Evolutionary conservation across 441 rosid genomes (phyloP).

Genomic region (Corymbia citriodora): DNA sequence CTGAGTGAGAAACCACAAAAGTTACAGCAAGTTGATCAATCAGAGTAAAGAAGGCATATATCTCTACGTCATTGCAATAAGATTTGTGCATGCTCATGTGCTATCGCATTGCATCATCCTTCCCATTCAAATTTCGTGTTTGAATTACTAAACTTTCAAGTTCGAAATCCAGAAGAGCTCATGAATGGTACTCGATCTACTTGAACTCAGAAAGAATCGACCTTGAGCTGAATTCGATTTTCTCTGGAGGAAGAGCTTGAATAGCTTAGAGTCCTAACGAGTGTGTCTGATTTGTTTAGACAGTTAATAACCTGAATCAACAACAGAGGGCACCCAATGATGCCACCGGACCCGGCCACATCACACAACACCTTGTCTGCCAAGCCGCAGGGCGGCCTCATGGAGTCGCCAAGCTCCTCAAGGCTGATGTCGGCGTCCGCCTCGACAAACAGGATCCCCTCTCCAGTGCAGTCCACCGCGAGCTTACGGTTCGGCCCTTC

Average conservation of each 20-base stretch:
- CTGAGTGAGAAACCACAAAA: neutral
- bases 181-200: too few species aligned
- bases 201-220: neutral
- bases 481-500: neutral
- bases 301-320: neutral
- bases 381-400: neutral
- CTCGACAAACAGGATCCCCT: neutral
- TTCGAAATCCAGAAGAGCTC: too few species aligned
- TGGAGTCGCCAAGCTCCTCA: neutral
- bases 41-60: neutral
- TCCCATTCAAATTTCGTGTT: too few species aligned
- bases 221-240: too few species aligned
- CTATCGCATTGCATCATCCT: too few species aligned
- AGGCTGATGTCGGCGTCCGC: neutral
- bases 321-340: neutral
- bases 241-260: too few species aligned
- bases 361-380: neutral
- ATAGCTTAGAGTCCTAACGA: too few species aligned
- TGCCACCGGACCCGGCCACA: neutral
- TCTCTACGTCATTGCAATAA: neutral
- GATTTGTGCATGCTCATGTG: too few species aligned
- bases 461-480: neutral
- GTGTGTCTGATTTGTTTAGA: too few species aligned
- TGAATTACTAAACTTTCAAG: too few species aligned
- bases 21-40: neutral